Evolutionary conservation across 1,284 basidiomycete genomes (phyloP), one percentile per base, ranked within the genome.

Genomic region (Pascua guehoae): DNA sequence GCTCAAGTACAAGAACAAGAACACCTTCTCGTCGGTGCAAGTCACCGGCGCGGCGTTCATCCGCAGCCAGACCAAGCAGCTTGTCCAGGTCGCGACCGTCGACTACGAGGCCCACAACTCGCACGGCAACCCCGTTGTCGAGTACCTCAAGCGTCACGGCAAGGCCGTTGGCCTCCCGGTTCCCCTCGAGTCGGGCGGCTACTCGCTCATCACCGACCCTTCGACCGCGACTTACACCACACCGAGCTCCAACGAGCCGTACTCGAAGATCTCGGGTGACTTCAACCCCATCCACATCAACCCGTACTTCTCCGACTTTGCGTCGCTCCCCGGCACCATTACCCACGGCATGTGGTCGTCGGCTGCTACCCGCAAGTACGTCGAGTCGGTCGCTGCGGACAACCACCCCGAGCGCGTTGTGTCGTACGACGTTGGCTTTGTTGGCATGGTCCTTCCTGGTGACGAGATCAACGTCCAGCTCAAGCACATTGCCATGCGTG

Each of bases 271-370:
- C 58, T 98, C 95, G 2, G 94, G 95, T 49, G 96, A 98, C 79
- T 98, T 91, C 83, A 98, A 84, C 76, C 81, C 81, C 57, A 96
- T 98, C 66, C 96, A 98, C 78, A 82, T 96, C 78, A 98, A 98
- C 79, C 96, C 95, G 0, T 98, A 98, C 82, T 98, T 98, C 81
- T 86, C 95, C 36, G 88, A 92, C 74, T 92, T 90, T 67, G 94
- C 95, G 14, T 85, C 87, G 17, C 86, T 98, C 18, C 95, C 94
- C 37, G 89, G 90, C 14, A 98, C 96, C 16, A 98, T 98, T 73
- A 97, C 95, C 8, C 95, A 98, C 72, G 95, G 95, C 54, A 86
- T 98, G 81, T 97, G 92, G 89, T 88, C 91, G 15, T 93, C 89
- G 64, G 95, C 96, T 48, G 93, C 93, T 18, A 95, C 93, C 38